These are phyloP conservation scores for Aschersonia sp. DNA, from an alignment of 2,329 filamentous ascomycete species.

Conservation along the genomic window DNA sequence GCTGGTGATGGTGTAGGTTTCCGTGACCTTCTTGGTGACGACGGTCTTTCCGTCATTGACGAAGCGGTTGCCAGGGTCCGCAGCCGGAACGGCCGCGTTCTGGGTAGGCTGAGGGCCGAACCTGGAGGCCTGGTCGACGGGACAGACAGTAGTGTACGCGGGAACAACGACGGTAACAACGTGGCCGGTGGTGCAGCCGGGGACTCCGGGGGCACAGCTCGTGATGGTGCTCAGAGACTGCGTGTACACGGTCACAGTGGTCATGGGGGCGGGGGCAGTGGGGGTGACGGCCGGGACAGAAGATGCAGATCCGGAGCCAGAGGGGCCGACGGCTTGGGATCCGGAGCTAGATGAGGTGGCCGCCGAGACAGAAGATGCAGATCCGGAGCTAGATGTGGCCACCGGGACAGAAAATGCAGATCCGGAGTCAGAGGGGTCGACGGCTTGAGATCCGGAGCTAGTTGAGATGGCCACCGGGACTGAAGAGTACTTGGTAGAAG, in stretches of 20 bases:
- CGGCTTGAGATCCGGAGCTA: too few species aligned
- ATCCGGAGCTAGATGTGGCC: too few species aligned
- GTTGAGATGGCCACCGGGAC: too few species aligned
- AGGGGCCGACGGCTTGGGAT: too few species aligned
- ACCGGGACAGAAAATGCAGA: too few species aligned
- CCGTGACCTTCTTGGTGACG: slow-evolving; percentile 12
- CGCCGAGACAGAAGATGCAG: too few species aligned
- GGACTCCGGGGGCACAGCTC: slow-evolving; percentile 27
- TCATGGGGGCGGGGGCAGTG: slow-evolving; percentile 3
- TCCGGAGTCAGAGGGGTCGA: too few species aligned
- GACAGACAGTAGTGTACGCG: slow-evolving; percentile 25
- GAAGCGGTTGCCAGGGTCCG: neutral
- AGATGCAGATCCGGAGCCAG: too few species aligned
- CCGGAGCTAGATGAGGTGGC: too few species aligned
- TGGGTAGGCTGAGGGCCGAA: neutral
- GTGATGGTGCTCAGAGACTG: slow-evolving; percentile 31
- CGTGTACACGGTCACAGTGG: slow-evolving; percentile 20
- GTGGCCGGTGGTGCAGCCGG: slow-evolving; percentile 17
- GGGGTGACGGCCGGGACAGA: too few species aligned
- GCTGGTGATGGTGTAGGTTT: slow-evolving; percentile 15
- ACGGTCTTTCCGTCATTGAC: slow-evolving; percentile 18
- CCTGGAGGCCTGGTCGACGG: slow-evolving; percentile 7
- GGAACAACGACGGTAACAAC: slow-evolving; percentile 21
- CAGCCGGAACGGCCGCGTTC: neutral
- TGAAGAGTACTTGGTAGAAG: too few species aligned